These are phyloP conservation scores for Thielaviopsis ethacetica DNA, from an alignment of 2,329 filamentous ascomycete species.

Conservation along the genomic window DNA sequence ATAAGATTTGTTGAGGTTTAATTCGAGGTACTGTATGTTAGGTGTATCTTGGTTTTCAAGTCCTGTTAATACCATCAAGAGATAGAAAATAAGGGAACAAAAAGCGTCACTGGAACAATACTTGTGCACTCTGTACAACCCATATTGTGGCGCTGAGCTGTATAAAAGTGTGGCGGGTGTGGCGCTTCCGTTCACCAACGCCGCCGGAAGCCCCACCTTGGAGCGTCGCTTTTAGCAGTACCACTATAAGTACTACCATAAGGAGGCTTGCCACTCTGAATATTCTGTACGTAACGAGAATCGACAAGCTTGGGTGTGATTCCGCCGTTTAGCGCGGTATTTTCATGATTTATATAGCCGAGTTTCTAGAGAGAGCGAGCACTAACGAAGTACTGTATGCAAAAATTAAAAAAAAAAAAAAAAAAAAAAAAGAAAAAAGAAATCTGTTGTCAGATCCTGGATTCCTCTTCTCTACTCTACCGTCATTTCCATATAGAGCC, in stretches of 20 bases:
- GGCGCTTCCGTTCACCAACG: neutral
- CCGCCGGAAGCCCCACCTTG: neutral
- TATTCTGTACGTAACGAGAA: neutral
- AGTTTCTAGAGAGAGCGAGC: neutral
- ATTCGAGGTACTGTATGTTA: no score
- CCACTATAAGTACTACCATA: no score
- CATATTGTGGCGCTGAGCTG: neutral
- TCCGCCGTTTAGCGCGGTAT: neutral
- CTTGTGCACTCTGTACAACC: no score
- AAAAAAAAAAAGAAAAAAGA: no score
- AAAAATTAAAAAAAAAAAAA: no score
- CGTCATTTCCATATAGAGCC: no score
- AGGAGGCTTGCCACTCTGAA: neutral
- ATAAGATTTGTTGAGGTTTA: no score
- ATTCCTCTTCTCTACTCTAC: no score
- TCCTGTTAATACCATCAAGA: neutral
- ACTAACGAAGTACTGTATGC: no score
- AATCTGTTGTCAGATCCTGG: no score
- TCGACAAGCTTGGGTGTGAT: neutral
- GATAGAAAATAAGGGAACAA: neutral
- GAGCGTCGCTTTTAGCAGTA: neutral
- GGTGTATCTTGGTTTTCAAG: no score
- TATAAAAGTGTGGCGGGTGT: neutral
- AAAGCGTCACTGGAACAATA: neutral
- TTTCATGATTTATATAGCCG: neutral